phyloP scores from a whole-genome alignment of 345 rosid genomes.

The Schrenkiella parvula region DNA sequence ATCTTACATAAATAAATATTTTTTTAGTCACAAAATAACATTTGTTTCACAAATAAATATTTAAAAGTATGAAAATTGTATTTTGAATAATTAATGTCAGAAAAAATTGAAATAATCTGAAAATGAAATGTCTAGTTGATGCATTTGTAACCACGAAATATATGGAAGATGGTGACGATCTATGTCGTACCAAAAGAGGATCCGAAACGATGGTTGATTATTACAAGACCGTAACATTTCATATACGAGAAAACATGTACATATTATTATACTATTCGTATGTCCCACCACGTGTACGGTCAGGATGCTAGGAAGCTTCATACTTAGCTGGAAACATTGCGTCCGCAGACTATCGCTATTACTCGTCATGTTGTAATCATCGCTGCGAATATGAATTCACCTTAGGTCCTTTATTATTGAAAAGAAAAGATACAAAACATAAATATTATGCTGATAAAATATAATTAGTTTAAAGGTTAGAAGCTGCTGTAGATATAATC shows the following conservation, averaged over 20 bases:
- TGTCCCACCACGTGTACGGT: conserved; percentile 64
- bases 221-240: not conserved
- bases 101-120: not conserved
- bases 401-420: not conserved
- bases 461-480: not conserved
- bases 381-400: not conserved
- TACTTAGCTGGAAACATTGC: conserved; percentile 28
- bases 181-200: conserved; percentile 10
- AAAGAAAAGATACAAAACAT: not conserved
- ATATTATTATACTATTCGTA: not conserved
- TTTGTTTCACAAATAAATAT: not conserved
- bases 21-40: too few relatives aligned
- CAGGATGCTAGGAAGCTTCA: conserved; percentile 16
- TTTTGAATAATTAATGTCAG: not conserved
- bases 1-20: not conserved
- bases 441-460: not conserved
- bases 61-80: not conserved
- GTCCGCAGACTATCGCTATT: conserved; percentile 34
- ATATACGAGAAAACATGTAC: conserved; percentile 16
- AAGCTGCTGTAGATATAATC: not conserved
- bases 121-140: not conserved
- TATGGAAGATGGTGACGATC: conserved; percentile 2
- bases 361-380: conserved; percentile 29
- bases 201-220: conserved; percentile 6
- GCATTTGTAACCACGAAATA: not conserved